Base-by-base conservation (phyloP, 1,284 basidiomycete species). In the Rhodotorula glutinis region DNA sequence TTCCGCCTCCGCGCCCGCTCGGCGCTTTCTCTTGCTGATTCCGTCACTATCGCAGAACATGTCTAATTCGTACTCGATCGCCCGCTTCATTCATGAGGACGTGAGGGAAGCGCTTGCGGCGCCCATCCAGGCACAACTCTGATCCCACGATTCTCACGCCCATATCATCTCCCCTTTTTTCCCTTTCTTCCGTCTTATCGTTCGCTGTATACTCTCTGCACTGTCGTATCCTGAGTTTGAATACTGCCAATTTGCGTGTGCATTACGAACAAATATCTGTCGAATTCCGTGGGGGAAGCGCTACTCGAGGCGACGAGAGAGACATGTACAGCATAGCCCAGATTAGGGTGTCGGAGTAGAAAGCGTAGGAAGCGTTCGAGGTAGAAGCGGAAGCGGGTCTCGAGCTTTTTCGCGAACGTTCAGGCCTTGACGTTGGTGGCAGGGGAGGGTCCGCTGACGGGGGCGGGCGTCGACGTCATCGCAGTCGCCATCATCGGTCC, bases 51-150 rank as follows among this genome's bases (percentile, higher is more conserved):
- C 29, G 47, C 63, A 71, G 67, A 70, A 67, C 65, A 65, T 72
- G 67, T 44, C 67, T 3, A 57, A 64, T 49, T 66, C 65, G 38
- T 66, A 69, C 62, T 65, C 62, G 53, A 64, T 71, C 44, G 60
- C 67, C 8, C 62, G 62, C 23, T 71, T 66, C 51, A 60, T 69
- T 55, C 63, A 68, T 38, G 52, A 65, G 27, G 67, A 72, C 40
- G 46, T 56, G 38, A 65, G 53, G 49, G 51, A 41, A 38, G 33
- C 21, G 7, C 30, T 52, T 41, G 43, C 49, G 25, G 29, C 53
- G 62, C 68, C 57, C 11, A 19, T 53, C 29, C 53, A 59, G 19
- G 63, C 60, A 51, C 65, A 63, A 16, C 66, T 62, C 17, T 64
- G 25, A 53, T 10, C 4, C 27, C 25, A 10, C 10, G 38, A 21